Conservation (phyloP, 2,329 filamentous ascomycete genomes). For the Cercospora janseana region DNA sequence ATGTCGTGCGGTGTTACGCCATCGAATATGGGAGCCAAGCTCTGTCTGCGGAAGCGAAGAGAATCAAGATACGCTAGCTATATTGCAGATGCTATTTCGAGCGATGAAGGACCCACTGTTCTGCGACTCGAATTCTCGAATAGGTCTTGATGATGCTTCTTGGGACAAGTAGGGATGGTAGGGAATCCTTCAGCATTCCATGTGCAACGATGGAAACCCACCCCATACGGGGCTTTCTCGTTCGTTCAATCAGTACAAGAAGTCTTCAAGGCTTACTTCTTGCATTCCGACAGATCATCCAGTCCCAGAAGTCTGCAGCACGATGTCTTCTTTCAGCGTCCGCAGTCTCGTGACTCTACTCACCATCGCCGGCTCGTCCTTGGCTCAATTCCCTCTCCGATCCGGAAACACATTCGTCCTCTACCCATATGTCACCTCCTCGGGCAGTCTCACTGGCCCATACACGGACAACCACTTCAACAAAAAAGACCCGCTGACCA, state of each 20-base stretch:
- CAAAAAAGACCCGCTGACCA: neutral
- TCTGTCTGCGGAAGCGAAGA: conserved; percentile 8
- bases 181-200: conserved; percentile 11
- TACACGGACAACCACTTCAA: conserved; percentile 11
- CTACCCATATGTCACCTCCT: conserved; percentile 15
- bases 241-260: neutral
- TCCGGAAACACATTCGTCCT: conserved; percentile 10
- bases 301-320: neutral
- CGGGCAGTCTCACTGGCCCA: conserved; percentile 2
- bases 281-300: neutral
- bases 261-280: neutral
- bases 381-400: conserved; percentile 4
- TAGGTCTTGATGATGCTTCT: neutral
- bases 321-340: neutral
- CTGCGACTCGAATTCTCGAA: too few relatives aligned
- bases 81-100: conserved; percentile 13
- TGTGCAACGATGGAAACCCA: neutral
- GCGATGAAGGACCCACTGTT: conserved; percentile 2
- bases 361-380: neutral
- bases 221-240: neutral
- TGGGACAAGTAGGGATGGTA: too few relatives aligned
- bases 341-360: neutral
- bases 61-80: conserved; percentile 4
- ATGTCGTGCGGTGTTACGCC: neutral
- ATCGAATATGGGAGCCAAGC: neutral